Evolutionary conservation across 257 asterid species (phyloP).

Genomic region (Osmanthus fragrans): DNA sequence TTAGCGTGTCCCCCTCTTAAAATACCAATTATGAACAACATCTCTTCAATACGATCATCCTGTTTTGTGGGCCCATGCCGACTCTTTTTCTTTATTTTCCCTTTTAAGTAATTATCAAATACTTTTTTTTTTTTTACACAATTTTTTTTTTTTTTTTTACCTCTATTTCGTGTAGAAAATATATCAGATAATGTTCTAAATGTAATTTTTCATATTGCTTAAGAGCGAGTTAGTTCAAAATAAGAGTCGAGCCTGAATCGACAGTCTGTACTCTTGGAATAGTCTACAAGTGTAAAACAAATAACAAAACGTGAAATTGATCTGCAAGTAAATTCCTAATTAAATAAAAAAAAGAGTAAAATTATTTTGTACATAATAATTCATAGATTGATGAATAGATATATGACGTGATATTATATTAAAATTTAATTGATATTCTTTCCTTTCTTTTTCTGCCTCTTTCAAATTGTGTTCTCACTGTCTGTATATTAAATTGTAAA

Average conservation of each 20-base stretch:
- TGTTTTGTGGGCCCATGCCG: constrained; percentile 13
- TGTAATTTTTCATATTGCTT: background rate
- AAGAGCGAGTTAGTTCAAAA: background rate
- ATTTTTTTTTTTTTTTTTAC: background rate
- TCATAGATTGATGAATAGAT: too few species aligned
- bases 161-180: background rate
- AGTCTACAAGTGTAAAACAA: background rate
- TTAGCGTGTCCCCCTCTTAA: constrained; percentile 15
- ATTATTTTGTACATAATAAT: too few species aligned
- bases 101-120: background rate
- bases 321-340: too few species aligned
- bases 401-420: too few species aligned
- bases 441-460: too few species aligned
- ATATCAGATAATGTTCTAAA: background rate
- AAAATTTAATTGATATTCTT: too few species aligned
- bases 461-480: too few species aligned
- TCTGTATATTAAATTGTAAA: too few species aligned
- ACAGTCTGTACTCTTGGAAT: too few species aligned
- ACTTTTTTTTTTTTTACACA: background rate
- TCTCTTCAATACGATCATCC: background rate
- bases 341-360: too few species aligned
- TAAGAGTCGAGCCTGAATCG: background rate
- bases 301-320: too few species aligned
- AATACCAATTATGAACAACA: constrained; percentile 18
- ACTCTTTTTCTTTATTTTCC: background rate